A percentile compares a stretch with the other conserved stretches of the same genome.
Conservation (phyloP, 495 filamentous ascomycete genomes). For the Neurospora sp. region DNA sequence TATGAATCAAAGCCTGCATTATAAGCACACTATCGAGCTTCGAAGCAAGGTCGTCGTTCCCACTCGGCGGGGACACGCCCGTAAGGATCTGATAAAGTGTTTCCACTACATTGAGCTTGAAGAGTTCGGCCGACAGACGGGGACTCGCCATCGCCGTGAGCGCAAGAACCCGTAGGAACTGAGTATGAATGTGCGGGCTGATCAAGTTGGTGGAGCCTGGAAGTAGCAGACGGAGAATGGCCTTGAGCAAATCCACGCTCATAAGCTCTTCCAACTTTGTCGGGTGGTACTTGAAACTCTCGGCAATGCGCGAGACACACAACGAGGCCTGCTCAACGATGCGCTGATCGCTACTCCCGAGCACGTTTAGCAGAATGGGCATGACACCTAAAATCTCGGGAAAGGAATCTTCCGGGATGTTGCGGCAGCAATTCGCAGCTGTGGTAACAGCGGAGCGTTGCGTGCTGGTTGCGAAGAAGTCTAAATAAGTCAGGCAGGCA, state of each 20-base stretch:
- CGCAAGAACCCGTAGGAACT: slow-evolving; percentile 84
- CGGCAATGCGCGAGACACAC: slow-evolving; percentile 92
- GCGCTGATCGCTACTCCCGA: slow-evolving; percentile 86
- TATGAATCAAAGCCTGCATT: slow-evolving; percentile 96
- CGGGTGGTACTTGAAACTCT: slow-evolving; percentile 85
- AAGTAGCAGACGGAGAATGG: slow-evolving; percentile 79
- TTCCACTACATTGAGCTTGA: slow-evolving; percentile 96
- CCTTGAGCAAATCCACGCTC: slow-evolving; percentile 72
- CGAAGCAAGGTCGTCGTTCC: slow-evolving; percentile 66
- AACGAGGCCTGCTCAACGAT: slow-evolving; percentile 95
- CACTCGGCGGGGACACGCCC: slow-evolving; percentile 81
- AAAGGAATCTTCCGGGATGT: slow-evolving; percentile 89
- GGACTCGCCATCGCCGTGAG: slow-evolving; percentile 85
- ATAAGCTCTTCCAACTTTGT: slow-evolving; percentile 87
- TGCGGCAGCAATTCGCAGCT: slow-evolving; percentile 94
- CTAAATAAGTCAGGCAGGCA: slow-evolving; percentile 86
- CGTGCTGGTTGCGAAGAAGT: slow-evolving; percentile 96
- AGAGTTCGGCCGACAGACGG: slow-evolving; percentile 72
- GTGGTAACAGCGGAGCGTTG: slow-evolving; percentile 95
- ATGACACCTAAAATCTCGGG: slow-evolving; percentile 83
- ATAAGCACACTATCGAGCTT: slow-evolving; percentile 96
- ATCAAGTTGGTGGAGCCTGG: slow-evolving; percentile 96
- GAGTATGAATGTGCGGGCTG: slow-evolving; percentile 89
- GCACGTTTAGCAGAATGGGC: slow-evolving; percentile 82
- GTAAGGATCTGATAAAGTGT: slow-evolving; percentile 97